Evolutionary conservation across 2,329 filamentous ascomycete species (phyloP), one percentile per base, ranked within the genome.

Genomic region (Plectosphaerella plurivora): DNA sequence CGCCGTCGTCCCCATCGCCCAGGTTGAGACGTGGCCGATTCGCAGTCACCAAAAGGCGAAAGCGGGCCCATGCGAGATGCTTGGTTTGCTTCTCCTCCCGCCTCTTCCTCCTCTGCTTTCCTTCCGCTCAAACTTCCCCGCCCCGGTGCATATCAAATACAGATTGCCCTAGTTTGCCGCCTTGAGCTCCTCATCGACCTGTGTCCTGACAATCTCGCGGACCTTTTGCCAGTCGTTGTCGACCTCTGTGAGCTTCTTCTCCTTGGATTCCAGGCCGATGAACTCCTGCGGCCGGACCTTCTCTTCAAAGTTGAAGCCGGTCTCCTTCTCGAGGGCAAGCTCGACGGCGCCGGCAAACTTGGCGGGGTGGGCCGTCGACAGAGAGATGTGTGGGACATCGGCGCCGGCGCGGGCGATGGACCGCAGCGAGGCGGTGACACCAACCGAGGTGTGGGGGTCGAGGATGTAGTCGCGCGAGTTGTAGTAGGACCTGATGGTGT

Each of bases 341-440:
- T 92, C 87, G 2, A 99, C 93, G 0, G 92, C 92, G 33, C 83
- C 83, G 0, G 88, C 85, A 65, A 99, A 99, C 71, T 99, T 99
- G 56, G 93, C 94, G 0, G 94, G 93, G 70, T 99, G 94, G 3
- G 94, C 94, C 2, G 94, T 99, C 2, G 92, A 89, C 3, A 99
- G 82, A 1, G 91, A 86, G 62, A 99, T 88, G 68, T 96, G 88
- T n/a, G 71, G 76, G 50, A 86, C 72, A 15, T 74, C 73, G 3
- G 76, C 67, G 25, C 71, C 71, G 1, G 74, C 68, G 12, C 83
- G 76, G 44, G 74, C 66, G 35, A 89, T 77, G 3, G 89, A 91
- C 53, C 91, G 81, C 51, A 84, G 67, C 0, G 92, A 81, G 1
- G 90, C 92, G 16, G 87, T 79, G 39, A 97, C 80, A 52, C 92